These are phyloP conservation scores for Beauveria sp. DNA, from an alignment of 2,329 filamentous ascomycete genomes.

Conservation along the genomic window DNA sequence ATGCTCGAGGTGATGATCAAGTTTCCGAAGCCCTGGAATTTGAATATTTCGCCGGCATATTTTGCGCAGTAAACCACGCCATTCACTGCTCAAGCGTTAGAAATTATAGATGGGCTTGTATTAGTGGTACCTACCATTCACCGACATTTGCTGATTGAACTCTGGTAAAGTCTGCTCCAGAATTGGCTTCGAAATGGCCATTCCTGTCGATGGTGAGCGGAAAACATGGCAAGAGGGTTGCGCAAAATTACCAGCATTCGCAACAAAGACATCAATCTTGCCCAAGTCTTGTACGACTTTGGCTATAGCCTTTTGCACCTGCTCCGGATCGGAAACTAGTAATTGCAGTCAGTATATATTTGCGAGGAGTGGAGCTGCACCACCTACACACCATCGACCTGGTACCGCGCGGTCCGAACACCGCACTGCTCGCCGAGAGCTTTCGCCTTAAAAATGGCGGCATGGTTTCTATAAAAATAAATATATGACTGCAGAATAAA, in stretches of 20 bases:
- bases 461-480: slow-evolving; percentile 21
- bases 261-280: slow-evolving; percentile 34
- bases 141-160: slow-evolving; percentile 42
- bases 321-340: slow-evolving; percentile 32
- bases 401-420: slow-evolving; percentile 20
- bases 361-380: not conserved
- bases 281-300: slow-evolving; percentile 32
- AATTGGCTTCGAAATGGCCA: slow-evolving; percentile 47
- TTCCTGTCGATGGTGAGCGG: slow-evolving; percentile 21
- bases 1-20: slow-evolving; percentile 46
- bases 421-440: slow-evolving; percentile 21
- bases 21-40: slow-evolving; percentile 36
- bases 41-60: slow-evolving; percentile 35
- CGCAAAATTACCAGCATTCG: slow-evolving; percentile 31
- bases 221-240: not conserved
- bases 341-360: not conserved
- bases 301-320: slow-evolving; percentile 26
- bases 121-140: slow-evolving; percentile 37
- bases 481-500: no score
- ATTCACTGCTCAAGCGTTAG: slow-evolving; percentile 26
- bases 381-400: not conserved
- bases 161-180: slow-evolving; percentile 45
- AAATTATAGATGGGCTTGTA: not conserved
- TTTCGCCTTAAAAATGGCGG: slow-evolving; percentile 29
- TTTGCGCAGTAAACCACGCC: slow-evolving; percentile 38